Evolutionary conservation across 192 early-diverging fungal genomes (phyloP), one percentile per base, ranked within the genome.

Genomic region (Gryganskiella cystojenkinii): DNA sequence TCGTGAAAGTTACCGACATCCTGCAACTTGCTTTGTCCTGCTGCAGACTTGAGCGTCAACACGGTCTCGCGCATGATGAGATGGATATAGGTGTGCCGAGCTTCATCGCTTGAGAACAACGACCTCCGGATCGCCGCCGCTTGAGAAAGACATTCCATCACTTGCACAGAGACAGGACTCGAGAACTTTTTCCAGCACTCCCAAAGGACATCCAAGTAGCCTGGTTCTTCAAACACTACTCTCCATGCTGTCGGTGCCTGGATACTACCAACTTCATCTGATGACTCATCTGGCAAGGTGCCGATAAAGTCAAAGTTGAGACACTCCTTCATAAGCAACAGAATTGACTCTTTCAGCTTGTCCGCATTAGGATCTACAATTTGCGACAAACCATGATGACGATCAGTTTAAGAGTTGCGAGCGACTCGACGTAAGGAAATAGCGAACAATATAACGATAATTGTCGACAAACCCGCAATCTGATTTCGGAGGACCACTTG

Each of bases 1-100:
- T 96, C 94, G 59, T 96, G 93, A 80, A 92, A 94, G 79, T 92
- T 95, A 28, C 90, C 86, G 13, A 88, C 84, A 46, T 96, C 91
- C 28, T 89, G 82, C 40, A 96, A 78, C 30, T 78, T 78, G 56
- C 27, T 69, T 33, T 78, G 74, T 11, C 92, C 89, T 24, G 84
- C 76, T 0, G 82, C 84, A 27, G 75, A 67, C 15, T 82, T 76
- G 30, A 97, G 73, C 14, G 96, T 92, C 52, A 91, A 84, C 1
- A 79, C 73, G 2, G 89, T 90, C 27, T 91, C 93, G 20, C 85
- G 81, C 80, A 96, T 86, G 56, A 94, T 87, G 54, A 82, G 81
- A 33, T 86, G 82, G 14, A 96, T 84, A 64, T 93, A 94, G 27
- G 79, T 81, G 3, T 83, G 61, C 17, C 94, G 90, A 55, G 88